Base-by-base conservation (phyloP, 768 basidiomycete genomes). In the Mycena leptocephala region DNA sequence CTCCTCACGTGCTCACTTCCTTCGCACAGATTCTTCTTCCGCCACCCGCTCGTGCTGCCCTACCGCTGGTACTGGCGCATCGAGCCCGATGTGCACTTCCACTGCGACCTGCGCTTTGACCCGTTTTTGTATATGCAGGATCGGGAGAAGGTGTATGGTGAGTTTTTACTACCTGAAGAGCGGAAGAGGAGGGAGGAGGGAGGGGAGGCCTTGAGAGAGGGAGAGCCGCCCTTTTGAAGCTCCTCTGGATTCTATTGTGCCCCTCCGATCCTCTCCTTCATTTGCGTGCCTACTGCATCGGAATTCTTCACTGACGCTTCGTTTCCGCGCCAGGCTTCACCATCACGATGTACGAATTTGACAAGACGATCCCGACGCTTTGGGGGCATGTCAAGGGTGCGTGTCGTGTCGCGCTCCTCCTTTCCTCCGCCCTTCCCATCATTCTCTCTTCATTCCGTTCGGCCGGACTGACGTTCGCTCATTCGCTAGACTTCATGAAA, bases 1-100 rank as follows among this genome's bases (percentile, higher is more conserved):
- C n/a, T n/a, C n/a, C 35, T 13, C 35, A 37, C 35, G 35, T 37
- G 35, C 35, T 37, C 35, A 37, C 13, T 37, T 37, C 35, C 7
- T 37, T 6, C 35, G 6, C 35, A 37, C 30, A 74, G 92, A 87
- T 92, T 91, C 87, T 96, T 96, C 87, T 96, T 91, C 89, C 84
- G 88, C 56, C 95, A 96, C 79, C 89, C 91, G 4, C 83, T 95
- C 18, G 84, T 95, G 63, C 88, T 90, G 72, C 85, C 91, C 59
- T 95, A 92, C 82, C 89, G 92, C 69, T 96, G 92, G 88, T 95
- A 96, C 84, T 95, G 94, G 95, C 88, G 95, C 18, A 90, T 96
- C 56, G 94, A 95, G 92, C 94, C 95, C 3, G 89, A 91, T 76
- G 92, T 95, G 67, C 93, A 94, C 83, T 94, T 93, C 86, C 93